These are phyloP conservation scores for Candida broadrunensis DNA, from an alignment of 805 yeast genomes.

Conservation along the genomic window DNA sequence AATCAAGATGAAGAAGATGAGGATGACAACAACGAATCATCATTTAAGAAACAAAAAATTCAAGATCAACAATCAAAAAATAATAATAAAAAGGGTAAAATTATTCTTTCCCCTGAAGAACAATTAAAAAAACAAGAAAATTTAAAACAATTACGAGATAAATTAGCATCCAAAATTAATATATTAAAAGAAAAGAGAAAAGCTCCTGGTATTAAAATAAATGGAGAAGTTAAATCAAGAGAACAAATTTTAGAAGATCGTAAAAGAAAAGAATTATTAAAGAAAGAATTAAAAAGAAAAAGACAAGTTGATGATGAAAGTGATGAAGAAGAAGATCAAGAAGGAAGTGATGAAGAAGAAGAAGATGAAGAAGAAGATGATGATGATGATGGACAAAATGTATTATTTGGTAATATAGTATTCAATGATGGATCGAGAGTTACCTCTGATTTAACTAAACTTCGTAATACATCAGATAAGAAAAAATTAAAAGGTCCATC, in stretches of 20 bases:
- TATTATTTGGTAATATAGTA: constrained; percentile 77
- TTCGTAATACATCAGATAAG: constrained; percentile 47
- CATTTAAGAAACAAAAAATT: constrained; percentile 5
- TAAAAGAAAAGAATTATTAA: constrained; percentile 43
- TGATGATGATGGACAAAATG: constrained; percentile 29
- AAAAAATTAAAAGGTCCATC: constrained; percentile 78
- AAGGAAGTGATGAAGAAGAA: constrained; percentile 27
- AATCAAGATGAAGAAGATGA: background rate
- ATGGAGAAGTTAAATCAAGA: constrained; percentile 83
- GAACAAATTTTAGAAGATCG: constrained; percentile 75
- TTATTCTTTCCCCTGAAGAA: constrained; percentile 44
- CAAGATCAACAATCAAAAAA: constrained; percentile 4
- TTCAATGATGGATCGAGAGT: constrained; percentile 80
- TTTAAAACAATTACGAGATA: constrained; percentile 69
- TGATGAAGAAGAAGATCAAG: constrained; percentile 41
- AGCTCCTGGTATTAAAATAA: constrained; percentile 81
- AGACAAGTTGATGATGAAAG: constrained; percentile 30
- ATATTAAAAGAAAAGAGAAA: constrained; percentile 74
- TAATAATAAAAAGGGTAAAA: constrained; percentile 15
- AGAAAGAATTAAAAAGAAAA: constrained; percentile 43
- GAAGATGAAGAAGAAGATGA: constrained; percentile 28
- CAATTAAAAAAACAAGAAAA: constrained; percentile 49
- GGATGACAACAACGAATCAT: constrained; percentile 1
- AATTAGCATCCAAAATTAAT: constrained; percentile 70
- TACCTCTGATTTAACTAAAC: constrained; percentile 64